Evolutionary conservation across 2,329 filamentous ascomycete species (phyloP), one percentile per base, ranked within the genome.

Genomic region (Talaromyces marneffei): DNA sequence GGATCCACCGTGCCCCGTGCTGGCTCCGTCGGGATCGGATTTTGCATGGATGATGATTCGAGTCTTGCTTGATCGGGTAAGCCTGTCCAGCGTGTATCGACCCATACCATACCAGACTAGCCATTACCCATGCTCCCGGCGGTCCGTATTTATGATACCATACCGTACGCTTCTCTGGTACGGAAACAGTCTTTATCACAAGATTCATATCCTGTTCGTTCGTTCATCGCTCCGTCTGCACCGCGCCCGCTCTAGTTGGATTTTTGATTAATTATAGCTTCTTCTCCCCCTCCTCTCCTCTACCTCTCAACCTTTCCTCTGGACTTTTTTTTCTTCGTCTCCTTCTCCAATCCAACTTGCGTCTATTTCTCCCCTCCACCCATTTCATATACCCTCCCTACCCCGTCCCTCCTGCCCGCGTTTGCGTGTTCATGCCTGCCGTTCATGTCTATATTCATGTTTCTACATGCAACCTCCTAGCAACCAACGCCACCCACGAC

Each of bases 211-310:
- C 54, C 27, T 44, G 39, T 33, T 35, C 18, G 25, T 52, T 55
- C 33, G 12, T 40, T 33, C 31, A 48, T 27, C 42, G 56, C 42
- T 52, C 57, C 46, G 16, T 59, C 57, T 59, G 44, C 57, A 52
- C 35, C 35, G 52, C 27, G 57, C 57, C 57, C 57, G 57, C 57
- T 23, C 44, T 48, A 33, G 9, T 40, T 55, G 52, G 33, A 40
- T 37, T 39, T 37, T 39, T 55, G 46, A 59, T 59, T 59, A 59
- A 59, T 59, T 59, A 59, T 59, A 53, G 57, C 57, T 59, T 59
- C 57, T 10, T 53, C 44, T 59, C 57, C 57, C 57, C 57, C 57
- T 53, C 48, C 31, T 27, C 39, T 53, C 53, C 31, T 53, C 57
- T 27, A 5, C 46, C 23, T 27, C 23, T 27, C 23, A 42, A 50